phyloP scores from a whole-genome alignment of 1,284 basidiomycete genomes.

The Rugosomyces carneus region DNA sequence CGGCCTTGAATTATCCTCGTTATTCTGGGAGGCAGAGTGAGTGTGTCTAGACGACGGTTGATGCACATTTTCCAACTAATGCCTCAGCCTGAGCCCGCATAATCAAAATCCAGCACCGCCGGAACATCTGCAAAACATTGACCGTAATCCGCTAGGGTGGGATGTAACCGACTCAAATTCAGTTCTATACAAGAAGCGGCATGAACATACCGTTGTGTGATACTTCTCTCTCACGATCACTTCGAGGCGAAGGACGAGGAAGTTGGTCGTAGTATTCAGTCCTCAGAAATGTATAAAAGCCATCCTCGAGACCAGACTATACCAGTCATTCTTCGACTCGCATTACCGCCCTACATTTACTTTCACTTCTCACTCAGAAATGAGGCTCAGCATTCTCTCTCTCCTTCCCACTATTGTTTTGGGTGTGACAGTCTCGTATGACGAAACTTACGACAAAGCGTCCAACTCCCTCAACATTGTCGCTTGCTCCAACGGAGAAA shows the following conservation, averaged over 20 bases:
- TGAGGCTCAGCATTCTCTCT: constrained; percentile 14
- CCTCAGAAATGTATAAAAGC: neutral
- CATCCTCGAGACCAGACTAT: neutral
- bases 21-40: constrained; percentile 30
- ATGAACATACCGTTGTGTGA: constrained; percentile 8
- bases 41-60: constrained; percentile 3
- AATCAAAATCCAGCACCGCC: neutral
- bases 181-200: constrained; percentile 17
- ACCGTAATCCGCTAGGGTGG: constrained; percentile 4
- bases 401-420: constrained; percentile 10
- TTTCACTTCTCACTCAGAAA: constrained; percentile 12
- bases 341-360: neutral
- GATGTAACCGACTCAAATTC: constrained; percentile 19
- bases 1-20: constrained; percentile 25
- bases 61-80: neutral
- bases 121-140: neutral
- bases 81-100: neutral
- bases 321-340: neutral
- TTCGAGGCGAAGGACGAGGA: neutral
- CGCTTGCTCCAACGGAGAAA: constrained; percentile 43
- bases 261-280: neutral
- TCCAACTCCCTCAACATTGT: constrained; percentile 27
- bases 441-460: constrained; percentile 37
- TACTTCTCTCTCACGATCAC: neutral
- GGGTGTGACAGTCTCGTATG: constrained; percentile 29